phyloP scores from a whole-genome alignment of 345 rosid genomes.

The Linum usitatissimum region DNA sequence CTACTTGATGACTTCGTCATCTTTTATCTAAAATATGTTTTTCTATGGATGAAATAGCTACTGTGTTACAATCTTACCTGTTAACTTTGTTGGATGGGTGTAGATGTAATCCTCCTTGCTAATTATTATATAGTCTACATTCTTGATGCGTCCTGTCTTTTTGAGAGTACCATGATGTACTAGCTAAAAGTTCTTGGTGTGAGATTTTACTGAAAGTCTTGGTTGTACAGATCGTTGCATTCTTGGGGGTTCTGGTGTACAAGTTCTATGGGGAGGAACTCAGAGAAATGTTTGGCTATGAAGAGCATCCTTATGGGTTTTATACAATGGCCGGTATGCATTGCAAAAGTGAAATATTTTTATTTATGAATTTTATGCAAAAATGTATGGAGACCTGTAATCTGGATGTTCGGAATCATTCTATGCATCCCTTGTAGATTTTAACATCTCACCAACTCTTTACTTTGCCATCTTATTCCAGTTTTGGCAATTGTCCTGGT shows the following conservation, averaged over 20 bases:
- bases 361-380: not conserved
- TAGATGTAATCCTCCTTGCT: not conserved
- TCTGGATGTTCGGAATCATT: not conserved
- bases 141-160: not conserved
- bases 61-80: not conserved
- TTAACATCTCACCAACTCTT: not conserved
- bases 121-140: too few species aligned
- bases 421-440: not conserved
- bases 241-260: conserved; percentile 86
- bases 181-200: not conserved
- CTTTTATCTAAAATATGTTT: not conserved
- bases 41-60: not conserved
- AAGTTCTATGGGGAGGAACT: conserved; percentile 90
- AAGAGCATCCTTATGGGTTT: conserved; percentile 96
- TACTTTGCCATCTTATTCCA: conserved; percentile 21
- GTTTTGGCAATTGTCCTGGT: conserved; percentile 90
- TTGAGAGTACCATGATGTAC: not conserved
- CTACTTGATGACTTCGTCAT: not conserved
- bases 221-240: conserved; percentile 72
- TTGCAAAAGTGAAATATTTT: not conserved
- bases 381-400: not conserved
- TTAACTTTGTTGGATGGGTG: not conserved
- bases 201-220: conserved; percentile 7
- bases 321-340: conserved; percentile 85
- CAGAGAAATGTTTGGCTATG: conserved; percentile 96